Percentiles rank a stretch among this genome's conserved stretches.
Conservation (phyloP, 2,329 filamentous ascomycete species). For the Cytospora piceicola region DNA sequence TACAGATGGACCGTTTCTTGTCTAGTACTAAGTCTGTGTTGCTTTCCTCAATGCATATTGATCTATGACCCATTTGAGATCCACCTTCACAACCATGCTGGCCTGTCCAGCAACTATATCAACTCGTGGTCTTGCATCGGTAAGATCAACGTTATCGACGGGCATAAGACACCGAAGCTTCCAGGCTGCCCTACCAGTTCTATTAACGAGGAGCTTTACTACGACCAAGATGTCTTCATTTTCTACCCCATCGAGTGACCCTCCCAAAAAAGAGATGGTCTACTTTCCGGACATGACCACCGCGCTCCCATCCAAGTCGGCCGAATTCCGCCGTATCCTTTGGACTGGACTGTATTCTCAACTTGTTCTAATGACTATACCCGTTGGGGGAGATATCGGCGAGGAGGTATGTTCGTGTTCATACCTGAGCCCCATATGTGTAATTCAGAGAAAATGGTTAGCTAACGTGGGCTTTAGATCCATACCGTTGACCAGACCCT, state of each 20-base stretch:
- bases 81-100: not conserved
- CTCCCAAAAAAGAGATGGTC: constrained; percentile 59
- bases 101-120: not conserved
- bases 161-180: not conserved
- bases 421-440: constrained; percentile 8
- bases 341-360: constrained; percentile 67
- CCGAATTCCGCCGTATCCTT: constrained; percentile 63
- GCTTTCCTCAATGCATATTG: not conserved
- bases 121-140: not conserved
- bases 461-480: constrained; percentile 32
- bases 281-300: constrained; percentile 62
- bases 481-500: constrained; percentile 68
- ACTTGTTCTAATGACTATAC: constrained; percentile 67
- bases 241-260: constrained; percentile 41
- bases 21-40: no score
- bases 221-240: constrained; percentile 37
- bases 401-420: constrained; percentile 55
- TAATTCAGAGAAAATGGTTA: not conserved
- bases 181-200: not conserved
- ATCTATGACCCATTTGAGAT: not conserved
- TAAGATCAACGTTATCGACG: not conserved
- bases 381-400: constrained; percentile 66
- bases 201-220: not conserved
- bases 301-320: constrained; percentile 56
- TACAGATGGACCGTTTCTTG: no score